Conservation (phyloP, 768 basidiomycete species). For the Hygrocybe coccinea region DNA sequence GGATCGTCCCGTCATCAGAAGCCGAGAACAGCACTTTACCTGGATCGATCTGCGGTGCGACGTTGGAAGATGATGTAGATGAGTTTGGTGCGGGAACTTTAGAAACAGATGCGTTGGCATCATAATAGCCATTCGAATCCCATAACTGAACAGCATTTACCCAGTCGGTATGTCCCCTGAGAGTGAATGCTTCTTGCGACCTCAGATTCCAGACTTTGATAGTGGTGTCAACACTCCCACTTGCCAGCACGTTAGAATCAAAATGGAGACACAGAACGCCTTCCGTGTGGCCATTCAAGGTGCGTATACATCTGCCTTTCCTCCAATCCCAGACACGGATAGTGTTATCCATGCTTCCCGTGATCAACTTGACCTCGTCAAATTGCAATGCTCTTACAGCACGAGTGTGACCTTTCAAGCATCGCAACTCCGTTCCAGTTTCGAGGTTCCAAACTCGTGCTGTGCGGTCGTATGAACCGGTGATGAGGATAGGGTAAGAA, state of each 20-base stretch:
- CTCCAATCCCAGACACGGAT: constrained; percentile 97
- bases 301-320: constrained; percentile 80
- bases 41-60: constrained; percentile 53
- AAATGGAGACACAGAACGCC: constrained; percentile 90
- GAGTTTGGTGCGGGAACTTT: constrained; percentile 35
- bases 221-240: constrained; percentile 90
- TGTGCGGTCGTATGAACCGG: constrained; percentile 95
- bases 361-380: constrained; percentile 91
- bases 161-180: constrained; percentile 93
- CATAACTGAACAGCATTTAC: constrained; percentile 93
- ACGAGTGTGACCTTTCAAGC: constrained; percentile 84
- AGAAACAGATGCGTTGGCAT: constrained; percentile 24
- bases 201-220: constrained; percentile 94
- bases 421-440: constrained; percentile 76
- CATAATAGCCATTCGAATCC: constrained; percentile 53
- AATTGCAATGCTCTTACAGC: constrained; percentile 93
- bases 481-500: constrained; percentile 89
- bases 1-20: constrained; percentile 90
- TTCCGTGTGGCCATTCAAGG: constrained; percentile 83
- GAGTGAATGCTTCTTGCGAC: constrained; percentile 85
- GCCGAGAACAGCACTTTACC: constrained; percentile 98
- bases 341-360: constrained; percentile 93
- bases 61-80: constrained; percentile 21
- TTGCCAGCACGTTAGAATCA: constrained; percentile 86
- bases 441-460: constrained; percentile 96